These are phyloP conservation scores for Calonectria hongkongensis DNA, from an alignment of 2,329 filamentous ascomycete species.

Conservation along the genomic window DNA sequence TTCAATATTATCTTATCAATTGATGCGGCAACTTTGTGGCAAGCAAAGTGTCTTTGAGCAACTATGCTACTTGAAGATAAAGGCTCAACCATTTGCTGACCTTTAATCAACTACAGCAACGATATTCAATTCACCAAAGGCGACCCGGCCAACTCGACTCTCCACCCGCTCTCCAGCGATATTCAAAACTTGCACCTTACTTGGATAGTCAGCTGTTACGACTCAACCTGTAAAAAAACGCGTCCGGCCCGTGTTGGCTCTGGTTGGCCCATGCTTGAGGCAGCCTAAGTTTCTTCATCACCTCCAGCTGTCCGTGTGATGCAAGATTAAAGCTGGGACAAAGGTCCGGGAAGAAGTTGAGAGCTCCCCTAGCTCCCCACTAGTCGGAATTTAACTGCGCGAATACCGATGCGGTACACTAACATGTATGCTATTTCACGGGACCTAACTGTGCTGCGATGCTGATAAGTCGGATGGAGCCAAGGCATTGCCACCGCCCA, in stretches of 20 bases:
- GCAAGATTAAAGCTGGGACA: neutral
- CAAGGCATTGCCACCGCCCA: conserved; percentile 22
- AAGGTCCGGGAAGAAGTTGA: neutral
- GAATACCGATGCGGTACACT: conserved; percentile 14
- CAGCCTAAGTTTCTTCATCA: conserved; percentile 19
- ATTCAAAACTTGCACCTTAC: conserved; percentile 7
- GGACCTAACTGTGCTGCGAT: conserved; percentile 14
- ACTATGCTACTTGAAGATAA: too few species aligned
- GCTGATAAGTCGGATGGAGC: conserved; percentile 1
- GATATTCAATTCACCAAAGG: neutral
- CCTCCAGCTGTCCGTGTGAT: conserved; percentile 1
- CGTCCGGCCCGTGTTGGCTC: conserved; percentile 35
- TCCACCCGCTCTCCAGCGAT: conserved; percentile 12
- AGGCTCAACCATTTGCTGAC: neutral
- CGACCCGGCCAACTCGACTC: neutral
- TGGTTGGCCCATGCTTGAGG: conserved; percentile 26
- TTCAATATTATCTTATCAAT: neutral
- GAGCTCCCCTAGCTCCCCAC: conserved; percentile 27
- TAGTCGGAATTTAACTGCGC: conserved; percentile 10
- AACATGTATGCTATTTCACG: conserved; percentile 16
- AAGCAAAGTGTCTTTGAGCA: neutral
- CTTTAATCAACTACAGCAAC: neutral
- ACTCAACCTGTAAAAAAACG: conserved; percentile 28
- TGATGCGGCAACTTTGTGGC: neutral
- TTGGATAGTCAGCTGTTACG: conserved; percentile 4